Conservation (phyloP, 257 asterid species). For the Solanum dulcamara region DNA sequence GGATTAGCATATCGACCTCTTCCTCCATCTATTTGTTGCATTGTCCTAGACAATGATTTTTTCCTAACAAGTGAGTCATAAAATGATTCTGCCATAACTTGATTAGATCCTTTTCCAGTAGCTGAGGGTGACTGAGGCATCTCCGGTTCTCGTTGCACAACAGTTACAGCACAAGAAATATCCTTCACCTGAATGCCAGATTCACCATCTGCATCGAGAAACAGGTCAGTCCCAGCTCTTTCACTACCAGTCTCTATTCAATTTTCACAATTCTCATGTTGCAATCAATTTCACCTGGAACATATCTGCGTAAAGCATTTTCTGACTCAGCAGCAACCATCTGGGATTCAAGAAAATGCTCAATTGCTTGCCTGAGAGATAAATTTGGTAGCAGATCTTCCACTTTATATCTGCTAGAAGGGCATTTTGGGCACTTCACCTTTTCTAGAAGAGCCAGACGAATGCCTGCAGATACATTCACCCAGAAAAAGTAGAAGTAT, state of each 20-base stretch:
- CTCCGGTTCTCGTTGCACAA: slow-evolving; percentile 38
- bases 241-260: not conserved
- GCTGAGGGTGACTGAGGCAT: slow-evolving; percentile 61
- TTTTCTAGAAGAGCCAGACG: slow-evolving; percentile 44
- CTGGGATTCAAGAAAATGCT: slow-evolving; percentile 61
- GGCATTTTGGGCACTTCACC: slow-evolving; percentile 77
- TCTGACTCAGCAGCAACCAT: slow-evolving; percentile 33
- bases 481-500: not conserved
- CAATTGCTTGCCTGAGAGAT: slow-evolving; percentile 62
- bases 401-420: slow-evolving; percentile 50
- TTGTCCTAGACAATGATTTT: slow-evolving; percentile 12
- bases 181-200: slow-evolving; percentile 74
- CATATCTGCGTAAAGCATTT: slow-evolving; percentile 44
- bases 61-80: slow-evolving; percentile 17
- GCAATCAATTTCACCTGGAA: slow-evolving; percentile 41
- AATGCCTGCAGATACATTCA: slow-evolving; percentile 44
- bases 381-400: slow-evolving; percentile 73
- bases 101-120: slow-evolving; percentile 70
- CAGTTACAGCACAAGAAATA: slow-evolving; percentile 35
- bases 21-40: slow-evolving; percentile 13
- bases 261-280: not conserved
- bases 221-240: not conserved
- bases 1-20: slow-evolving; percentile 15
- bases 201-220: slow-evolving; percentile 65
- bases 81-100: slow-evolving; percentile 26